phyloP scores from a whole-genome alignment of 495 filamentous ascomycete species.

The Penicillium simplicissimum region DNA sequence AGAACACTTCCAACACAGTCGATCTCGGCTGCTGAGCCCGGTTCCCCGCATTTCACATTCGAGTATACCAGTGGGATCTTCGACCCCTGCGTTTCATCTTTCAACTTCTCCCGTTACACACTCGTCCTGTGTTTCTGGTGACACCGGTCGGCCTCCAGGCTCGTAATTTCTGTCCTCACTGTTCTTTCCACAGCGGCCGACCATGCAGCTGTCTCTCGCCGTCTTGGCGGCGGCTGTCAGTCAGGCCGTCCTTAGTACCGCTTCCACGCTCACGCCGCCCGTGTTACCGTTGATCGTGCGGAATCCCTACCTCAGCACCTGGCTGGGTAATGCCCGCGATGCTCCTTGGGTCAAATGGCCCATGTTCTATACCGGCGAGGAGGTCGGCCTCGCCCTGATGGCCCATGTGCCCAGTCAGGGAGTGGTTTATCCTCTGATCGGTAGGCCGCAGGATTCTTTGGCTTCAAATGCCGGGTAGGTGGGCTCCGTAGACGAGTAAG shows the following conservation, averaged over 20 bases:
- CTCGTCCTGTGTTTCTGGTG: constrained; percentile 6
- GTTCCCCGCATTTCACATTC: constrained; percentile 31
- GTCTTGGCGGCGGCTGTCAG: constrained; percentile 36
- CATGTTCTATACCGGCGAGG: constrained; percentile 88
- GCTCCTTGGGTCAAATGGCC: constrained; percentile 92
- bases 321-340: constrained; percentile 76
- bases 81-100: constrained; percentile 14
- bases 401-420: constrained; percentile 69
- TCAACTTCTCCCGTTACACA: constrained; percentile 15
- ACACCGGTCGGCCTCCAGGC: neutral
- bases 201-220: constrained; percentile 41
- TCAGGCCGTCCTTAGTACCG: constrained; percentile 40
- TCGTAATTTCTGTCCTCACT: neutral
- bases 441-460: constrained; percentile 82
- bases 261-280: constrained; percentile 65
- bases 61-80: neutral
- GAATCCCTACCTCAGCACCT: constrained; percentile 90
- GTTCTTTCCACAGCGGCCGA: constrained; percentile 5
- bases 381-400: constrained; percentile 80
- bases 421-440: constrained; percentile 82
- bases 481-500: neutral
- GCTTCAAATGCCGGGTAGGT: constrained; percentile 46
- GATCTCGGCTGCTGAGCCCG: constrained; percentile 4
- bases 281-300: constrained; percentile 86
- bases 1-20: neutral